These are phyloP conservation scores for Xylaria sp. DNA, from an alignment of 2,329 filamentous ascomycete species.

Conservation along the genomic window DNA sequence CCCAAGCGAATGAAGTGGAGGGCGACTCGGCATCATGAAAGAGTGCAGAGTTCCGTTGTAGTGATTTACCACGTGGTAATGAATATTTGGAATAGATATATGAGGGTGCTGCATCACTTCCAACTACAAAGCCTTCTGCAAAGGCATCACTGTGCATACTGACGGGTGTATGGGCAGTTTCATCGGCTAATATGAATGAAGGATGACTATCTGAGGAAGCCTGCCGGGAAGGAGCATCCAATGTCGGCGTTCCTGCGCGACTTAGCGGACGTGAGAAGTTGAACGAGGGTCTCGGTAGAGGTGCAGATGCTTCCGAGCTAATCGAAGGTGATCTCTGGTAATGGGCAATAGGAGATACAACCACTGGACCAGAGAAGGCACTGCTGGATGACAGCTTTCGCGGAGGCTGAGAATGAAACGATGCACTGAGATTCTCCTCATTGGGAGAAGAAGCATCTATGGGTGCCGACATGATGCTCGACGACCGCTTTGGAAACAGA, in stretches of 20 bases:
- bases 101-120: conserved; percentile 68
- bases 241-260: conserved; percentile 70
- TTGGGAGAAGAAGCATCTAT: conserved; percentile 69
- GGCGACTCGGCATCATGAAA: conserved; percentile 65
- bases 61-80: conserved; percentile 82
- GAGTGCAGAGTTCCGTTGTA: conserved; percentile 75
- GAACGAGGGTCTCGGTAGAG: conserved; percentile 77
- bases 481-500: conserved; percentile 63
- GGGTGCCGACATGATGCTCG: conserved; percentile 72
- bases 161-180: conserved; percentile 74
- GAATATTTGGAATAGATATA: conserved; percentile 89
- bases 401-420: conserved; percentile 72
- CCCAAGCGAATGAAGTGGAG: conserved; percentile 71
- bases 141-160: conserved; percentile 79
- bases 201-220: conserved; percentile 75
- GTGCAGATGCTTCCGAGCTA: conserved; percentile 81
- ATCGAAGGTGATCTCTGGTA: conserved; percentile 84
- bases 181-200: conserved; percentile 71
- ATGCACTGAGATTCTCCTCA: conserved; percentile 71
- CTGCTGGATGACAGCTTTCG: conserved; percentile 82
- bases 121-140: conserved; percentile 61
- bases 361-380: conserved; percentile 55
- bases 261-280: conserved; percentile 96
- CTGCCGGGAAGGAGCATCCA: conserved; percentile 70
- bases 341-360: conserved; percentile 70